phyloP scores from a whole-genome alignment of 108 stramenopile species.

The Cyclotella cryptica region DNA sequence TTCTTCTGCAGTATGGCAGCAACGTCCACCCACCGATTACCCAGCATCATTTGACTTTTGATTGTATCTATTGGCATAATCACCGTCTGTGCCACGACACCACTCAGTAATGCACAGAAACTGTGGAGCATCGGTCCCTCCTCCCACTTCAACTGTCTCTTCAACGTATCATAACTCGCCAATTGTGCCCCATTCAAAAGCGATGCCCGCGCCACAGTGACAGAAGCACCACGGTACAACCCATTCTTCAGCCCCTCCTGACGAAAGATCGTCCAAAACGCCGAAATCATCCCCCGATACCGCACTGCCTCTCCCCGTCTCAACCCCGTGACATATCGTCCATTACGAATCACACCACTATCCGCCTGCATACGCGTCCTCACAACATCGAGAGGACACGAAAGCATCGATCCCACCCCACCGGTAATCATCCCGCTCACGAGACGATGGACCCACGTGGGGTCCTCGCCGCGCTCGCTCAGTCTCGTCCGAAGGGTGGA shows the following conservation, averaged over 20 bases:
- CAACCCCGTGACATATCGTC: slow-evolving; percentile 44
- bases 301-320: slow-evolving; percentile 42
- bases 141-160: slow-evolving; percentile 21
- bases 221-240: slow-evolving; percentile 51
- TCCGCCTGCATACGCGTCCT: slow-evolving; percentile 62
- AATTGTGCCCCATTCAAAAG: slow-evolving; percentile 58
- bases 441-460: slow-evolving; percentile 31
- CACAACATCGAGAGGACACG: slow-evolving; percentile 59
- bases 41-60: slow-evolving; percentile 58
- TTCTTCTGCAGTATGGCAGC: slow-evolving; percentile 7
- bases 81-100: slow-evolving; percentile 53
- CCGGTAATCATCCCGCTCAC: slow-evolving; percentile 54
- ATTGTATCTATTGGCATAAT: slow-evolving; percentile 60
- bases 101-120: slow-evolving; percentile 45
- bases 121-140: slow-evolving; percentile 53
- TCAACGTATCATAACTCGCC: slow-evolving; percentile 57
- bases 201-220: slow-evolving; percentile 52
- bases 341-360: slow-evolving; percentile 35
- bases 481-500: slow-evolving; percentile 35
- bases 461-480: not conserved
- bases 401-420: slow-evolving; percentile 49
- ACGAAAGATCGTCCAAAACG: slow-evolving; percentile 37
- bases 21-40: slow-evolving; percentile 36
- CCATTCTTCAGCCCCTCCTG: slow-evolving; percentile 43
- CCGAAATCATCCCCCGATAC: slow-evolving; percentile 34